Evolutionary conservation across 2,329 filamentous ascomycete species (phyloP), one percentile per base, ranked within the genome.

Genomic region (Colletotrichum caudatum): DNA sequence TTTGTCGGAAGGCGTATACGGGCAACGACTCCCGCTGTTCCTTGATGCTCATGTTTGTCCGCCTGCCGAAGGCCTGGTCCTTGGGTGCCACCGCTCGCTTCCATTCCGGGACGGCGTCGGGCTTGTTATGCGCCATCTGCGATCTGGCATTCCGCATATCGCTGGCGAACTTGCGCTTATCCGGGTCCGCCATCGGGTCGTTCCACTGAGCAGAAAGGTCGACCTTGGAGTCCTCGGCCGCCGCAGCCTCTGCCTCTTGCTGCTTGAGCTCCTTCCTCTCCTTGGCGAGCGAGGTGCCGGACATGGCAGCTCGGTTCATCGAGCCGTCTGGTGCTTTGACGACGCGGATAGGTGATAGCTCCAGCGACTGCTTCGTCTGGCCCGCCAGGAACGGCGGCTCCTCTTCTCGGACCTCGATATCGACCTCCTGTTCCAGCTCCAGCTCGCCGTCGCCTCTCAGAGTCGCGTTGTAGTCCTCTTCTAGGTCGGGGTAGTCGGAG

Each of bases 311-410:
- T 77, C 96, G 89, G 79, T 99, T 99, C 81, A 99, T 91, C 5
- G 95, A 98, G n/a, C 96, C 96, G 81, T 99, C 96, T 0, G 96
- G 97, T 1, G 96, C 96, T 82, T 98, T 98, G 76, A 99, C 94
- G 29, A 99, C 95, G 74, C 97, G 89, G 73, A 99, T 99, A 0
- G 96, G 96, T 2, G 95, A 98, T 5, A 99, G 84, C 78, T 99
- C 96, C 11, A 99, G 86, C 12, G 94, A 97, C 79, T 97, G 95
- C 78, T 98, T 98, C 0, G 96, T 99, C 80, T 99, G 97, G 5
- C 96, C 96, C 20, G 94, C 93, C 74, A 99, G 82, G 85, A 99
- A 99, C 0, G 96, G 96, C 0, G 96, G 97, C 78, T 99, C 96
- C 77, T 99, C 96, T 73, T 99, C 96, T 75, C 92, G 90, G 39